Conservation (phyloP, 371 early-diverging fungal genomes). For the Mortierella sp. region DNA sequence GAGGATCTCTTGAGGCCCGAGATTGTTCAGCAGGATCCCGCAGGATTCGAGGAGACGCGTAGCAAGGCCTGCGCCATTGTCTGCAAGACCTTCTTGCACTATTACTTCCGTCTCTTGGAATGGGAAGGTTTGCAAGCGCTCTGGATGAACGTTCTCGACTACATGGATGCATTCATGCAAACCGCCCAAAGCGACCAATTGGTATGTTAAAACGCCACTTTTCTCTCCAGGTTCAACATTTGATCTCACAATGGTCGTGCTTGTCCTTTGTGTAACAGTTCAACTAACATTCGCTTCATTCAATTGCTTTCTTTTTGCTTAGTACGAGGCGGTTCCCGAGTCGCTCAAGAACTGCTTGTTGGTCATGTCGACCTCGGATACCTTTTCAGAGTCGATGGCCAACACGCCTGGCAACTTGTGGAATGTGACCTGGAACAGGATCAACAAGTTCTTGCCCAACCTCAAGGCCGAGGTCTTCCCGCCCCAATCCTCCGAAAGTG, state of each 20-base stretch:
- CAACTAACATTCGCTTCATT: not conserved
- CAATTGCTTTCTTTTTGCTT: not conserved
- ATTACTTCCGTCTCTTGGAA: conserved; percentile 62
- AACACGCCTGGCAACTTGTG: conserved; percentile 60
- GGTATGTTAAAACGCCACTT: conserved; percentile 48
- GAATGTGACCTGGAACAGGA: conserved; percentile 71
- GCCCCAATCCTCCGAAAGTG: conserved; percentile 34
- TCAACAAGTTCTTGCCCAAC: conserved; percentile 68
- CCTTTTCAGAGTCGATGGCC: conserved; percentile 45
- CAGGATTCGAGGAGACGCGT: conserved; percentile 67
- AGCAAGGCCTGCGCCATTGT: conserved; percentile 71
- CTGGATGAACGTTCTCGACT: conserved; percentile 67
- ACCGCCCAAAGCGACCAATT: conserved; percentile 62
- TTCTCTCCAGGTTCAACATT: too few relatives aligned
- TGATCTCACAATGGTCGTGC: not conserved
- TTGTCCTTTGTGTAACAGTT: not conserved
- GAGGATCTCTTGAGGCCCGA: conserved; percentile 74
- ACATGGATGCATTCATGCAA: conserved; percentile 57
- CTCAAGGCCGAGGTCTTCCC: conserved; percentile 73
- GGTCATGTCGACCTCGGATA: conserved; percentile 75
- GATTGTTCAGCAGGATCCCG: conserved; percentile 65
- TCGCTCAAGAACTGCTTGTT: conserved; percentile 81
- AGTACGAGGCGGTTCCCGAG: conserved; percentile 77
- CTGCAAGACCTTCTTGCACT: conserved; percentile 78
- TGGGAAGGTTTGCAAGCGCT: conserved; percentile 67